phyloP scores from a whole-genome alignment of 257 asterid species.

The Nicotiana attenuata region DNA sequence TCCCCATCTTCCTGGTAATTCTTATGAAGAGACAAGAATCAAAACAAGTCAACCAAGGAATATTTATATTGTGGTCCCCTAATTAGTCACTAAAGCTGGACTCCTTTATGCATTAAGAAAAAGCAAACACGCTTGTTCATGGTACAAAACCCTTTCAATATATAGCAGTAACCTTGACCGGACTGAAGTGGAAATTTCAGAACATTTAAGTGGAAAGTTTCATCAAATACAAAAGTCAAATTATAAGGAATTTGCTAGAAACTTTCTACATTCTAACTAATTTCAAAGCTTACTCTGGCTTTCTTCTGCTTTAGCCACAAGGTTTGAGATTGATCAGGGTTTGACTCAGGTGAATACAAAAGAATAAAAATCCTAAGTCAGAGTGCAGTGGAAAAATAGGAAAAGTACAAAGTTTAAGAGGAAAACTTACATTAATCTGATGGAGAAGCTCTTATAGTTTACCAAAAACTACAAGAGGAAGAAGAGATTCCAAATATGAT shows the following conservation, averaged over 20 bases:
- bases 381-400: neutral
- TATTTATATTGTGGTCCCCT: slow-evolving; percentile 5
- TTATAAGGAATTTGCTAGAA: neutral
- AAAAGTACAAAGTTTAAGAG: neutral
- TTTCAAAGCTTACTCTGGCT: neutral
- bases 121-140: neutral
- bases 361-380: neutral
- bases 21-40: neutral
- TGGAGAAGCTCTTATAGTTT: neutral
- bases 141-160: neutral
- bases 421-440: neutral
- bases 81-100: neutral
- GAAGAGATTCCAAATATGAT: neutral
- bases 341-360: neutral
- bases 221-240: neutral
- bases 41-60: neutral
- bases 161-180: neutral
- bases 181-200: neutral
- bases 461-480: too few species aligned
- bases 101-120: neutral
- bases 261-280: neutral
- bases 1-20: neutral
- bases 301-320: neutral
- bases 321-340: neutral
- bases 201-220: neutral